phyloP scores from a whole-genome alignment of 352 stramenopile species.

The Phytophthora sansomeana region DNA sequence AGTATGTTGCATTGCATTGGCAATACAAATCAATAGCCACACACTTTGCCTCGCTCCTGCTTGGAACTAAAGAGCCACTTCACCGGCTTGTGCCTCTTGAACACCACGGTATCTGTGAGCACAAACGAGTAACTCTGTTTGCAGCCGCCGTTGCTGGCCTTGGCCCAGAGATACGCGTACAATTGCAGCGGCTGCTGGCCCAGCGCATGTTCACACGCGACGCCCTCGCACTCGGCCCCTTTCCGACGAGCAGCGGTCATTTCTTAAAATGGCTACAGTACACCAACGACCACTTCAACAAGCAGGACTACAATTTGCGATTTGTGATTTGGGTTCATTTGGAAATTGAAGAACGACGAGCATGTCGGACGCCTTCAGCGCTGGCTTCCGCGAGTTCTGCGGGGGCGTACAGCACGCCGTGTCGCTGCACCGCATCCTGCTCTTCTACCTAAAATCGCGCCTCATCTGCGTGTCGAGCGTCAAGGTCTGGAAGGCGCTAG shows the following conservation, averaged over 20 bases:
- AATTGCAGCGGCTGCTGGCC: slow-evolving; percentile 69
- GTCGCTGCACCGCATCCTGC: slow-evolving; percentile 85
- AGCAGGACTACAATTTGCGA: neutral
- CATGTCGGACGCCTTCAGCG: slow-evolving; percentile 62
- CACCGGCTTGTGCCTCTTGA: slow-evolving; percentile 72
- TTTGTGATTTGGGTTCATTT: neutral
- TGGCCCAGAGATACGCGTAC: slow-evolving; percentile 68
- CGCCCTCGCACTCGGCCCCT: slow-evolving; percentile 60
- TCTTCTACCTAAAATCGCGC: slow-evolving; percentile 87
- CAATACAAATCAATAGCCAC: neutral
- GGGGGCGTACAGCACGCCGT: slow-evolving; percentile 87
- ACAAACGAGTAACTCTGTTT: slow-evolving; percentile 54
- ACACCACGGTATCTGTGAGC: slow-evolving; percentile 73
- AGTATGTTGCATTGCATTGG: neutral
- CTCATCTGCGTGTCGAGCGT: slow-evolving; percentile 87
- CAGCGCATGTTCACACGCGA: slow-evolving; percentile 72
- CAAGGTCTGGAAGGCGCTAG: slow-evolving; percentile 50
- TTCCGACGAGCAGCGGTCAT: slow-evolving; percentile 38
- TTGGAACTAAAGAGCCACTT: slow-evolving; percentile 82
- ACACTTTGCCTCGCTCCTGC: slow-evolving; percentile 71
- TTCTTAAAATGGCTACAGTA: slow-evolving; percentile 30
- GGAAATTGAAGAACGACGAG: slow-evolving; percentile 8
- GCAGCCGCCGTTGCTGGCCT: slow-evolving; percentile 25
- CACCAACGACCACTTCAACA: slow-evolving; percentile 1
- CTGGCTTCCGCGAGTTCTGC: slow-evolving; percentile 85